phyloP scores from a whole-genome alignment of 1,284 basidiomycete genomes.

The Papiliotrema laurentii region DNA sequence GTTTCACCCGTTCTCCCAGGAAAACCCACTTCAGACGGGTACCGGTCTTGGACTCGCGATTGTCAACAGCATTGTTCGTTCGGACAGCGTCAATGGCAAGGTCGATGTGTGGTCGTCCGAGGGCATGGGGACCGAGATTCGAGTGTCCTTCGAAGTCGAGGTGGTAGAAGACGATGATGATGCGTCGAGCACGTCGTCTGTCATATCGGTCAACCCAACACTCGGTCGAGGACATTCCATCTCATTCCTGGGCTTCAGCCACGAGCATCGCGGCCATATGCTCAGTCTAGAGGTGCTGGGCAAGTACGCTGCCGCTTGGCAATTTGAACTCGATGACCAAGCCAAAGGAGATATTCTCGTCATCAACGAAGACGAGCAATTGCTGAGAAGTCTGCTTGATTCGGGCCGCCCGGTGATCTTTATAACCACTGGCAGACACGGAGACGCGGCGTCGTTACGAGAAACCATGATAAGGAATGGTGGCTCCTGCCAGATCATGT shows the following conservation, averaged over 20 bases:
- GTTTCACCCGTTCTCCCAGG: slow-evolving; percentile 93
- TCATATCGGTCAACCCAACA: slow-evolving; percentile 7
- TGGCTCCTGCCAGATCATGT: slow-evolving; percentile 77
- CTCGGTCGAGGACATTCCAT: slow-evolving; percentile 54
- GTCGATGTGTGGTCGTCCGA: slow-evolving; percentile 58
- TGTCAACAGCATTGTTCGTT: slow-evolving; percentile 78
- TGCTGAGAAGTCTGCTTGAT: slow-evolving; percentile 55
- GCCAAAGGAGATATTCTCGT: slow-evolving; percentile 70
- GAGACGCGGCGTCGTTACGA: slow-evolving; percentile 20
- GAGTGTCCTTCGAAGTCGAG: slow-evolving; percentile 77
- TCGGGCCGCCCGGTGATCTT: slow-evolving; percentile 42
- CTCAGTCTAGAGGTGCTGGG: slow-evolving; percentile 62
- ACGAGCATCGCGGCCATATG: slow-evolving; percentile 62
- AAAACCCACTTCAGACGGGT: slow-evolving; percentile 65
- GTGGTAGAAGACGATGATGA: slow-evolving; percentile 45
- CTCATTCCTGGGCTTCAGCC: slow-evolving; percentile 70
- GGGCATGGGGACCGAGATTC: slow-evolving; percentile 88
- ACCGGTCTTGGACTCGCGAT: slow-evolving; percentile 96
- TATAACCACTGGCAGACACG: slow-evolving; percentile 66
- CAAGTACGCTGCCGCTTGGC: slow-evolving; percentile 75
- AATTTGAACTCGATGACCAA: slow-evolving; percentile 56
- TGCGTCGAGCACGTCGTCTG: slow-evolving; percentile 15
- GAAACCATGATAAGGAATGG: slow-evolving; percentile 55
- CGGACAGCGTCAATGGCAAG: slow-evolving; percentile 80
- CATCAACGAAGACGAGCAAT: slow-evolving; percentile 70